Evolutionary conservation across 78 protist species (phyloP).

Genomic region (Mantamonas sphyraenae): DNA sequence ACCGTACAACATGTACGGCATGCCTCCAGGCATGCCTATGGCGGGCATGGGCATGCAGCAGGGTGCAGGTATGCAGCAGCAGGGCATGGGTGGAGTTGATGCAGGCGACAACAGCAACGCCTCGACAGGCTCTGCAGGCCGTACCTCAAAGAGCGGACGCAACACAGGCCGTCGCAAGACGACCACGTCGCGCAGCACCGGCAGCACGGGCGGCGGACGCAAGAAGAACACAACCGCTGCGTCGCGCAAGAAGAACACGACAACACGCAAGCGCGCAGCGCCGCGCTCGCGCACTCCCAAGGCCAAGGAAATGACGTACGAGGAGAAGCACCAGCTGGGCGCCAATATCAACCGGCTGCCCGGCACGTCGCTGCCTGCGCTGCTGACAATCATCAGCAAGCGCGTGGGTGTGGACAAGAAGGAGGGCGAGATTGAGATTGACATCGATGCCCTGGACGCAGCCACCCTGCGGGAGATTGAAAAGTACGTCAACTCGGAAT

Average conservation of each 20-base stretch:
- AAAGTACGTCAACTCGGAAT: background rate
- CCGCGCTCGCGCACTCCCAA: background rate
- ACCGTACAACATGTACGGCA: too few relatives aligned
- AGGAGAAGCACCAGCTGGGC: background rate
- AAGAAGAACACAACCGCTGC: background rate
- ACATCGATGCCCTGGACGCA: conserved; percentile 2
- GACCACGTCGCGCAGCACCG: background rate
- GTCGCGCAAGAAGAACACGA: background rate
- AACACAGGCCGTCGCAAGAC: background rate
- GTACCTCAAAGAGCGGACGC: background rate
- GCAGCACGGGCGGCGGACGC: background rate
- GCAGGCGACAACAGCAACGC: background rate
- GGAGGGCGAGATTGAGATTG: conserved; percentile 1
- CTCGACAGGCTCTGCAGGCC: background rate
- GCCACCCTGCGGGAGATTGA: background rate
- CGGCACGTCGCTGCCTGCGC: background rate
- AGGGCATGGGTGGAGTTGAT: too few relatives aligned
- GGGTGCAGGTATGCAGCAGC: too few relatives aligned
- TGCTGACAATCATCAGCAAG: background rate
- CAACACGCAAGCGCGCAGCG: background rate
- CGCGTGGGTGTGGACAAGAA: background rate
- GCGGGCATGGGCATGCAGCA: background rate
- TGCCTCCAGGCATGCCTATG: too few relatives aligned
- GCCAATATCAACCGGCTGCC: background rate
- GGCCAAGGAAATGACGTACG: background rate